Conservation (phyloP, 805 yeast genomes). For the Teunomyces cretensis region DNA sequence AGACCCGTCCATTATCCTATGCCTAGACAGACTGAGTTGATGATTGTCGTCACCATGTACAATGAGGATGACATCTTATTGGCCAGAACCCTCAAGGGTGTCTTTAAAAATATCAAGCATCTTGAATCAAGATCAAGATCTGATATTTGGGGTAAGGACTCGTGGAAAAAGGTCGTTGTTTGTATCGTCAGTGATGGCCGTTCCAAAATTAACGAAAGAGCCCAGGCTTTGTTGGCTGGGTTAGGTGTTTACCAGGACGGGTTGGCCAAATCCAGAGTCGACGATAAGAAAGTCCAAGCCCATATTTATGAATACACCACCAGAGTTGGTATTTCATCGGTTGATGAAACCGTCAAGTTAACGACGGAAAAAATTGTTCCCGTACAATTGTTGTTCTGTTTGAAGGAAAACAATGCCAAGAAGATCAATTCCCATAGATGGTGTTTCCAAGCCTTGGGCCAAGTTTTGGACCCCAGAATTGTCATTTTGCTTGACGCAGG, state of each 20-base stretch:
- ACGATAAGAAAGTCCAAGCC: constrained; percentile 60
- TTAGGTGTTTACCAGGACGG: constrained; percentile 69
- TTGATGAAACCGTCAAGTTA: constrained; percentile 53
- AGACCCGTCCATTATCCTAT: constrained; percentile 55
- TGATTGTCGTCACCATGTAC: constrained; percentile 64
- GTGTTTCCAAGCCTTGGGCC: constrained; percentile 66
- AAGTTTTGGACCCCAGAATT: constrained; percentile 55
- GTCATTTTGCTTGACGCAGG: constrained; percentile 64
- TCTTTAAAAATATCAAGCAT: constrained; percentile 63
- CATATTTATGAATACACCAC: constrained; percentile 70
- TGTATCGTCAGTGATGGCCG: constrained; percentile 65
- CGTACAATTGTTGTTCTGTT: constrained; percentile 58
- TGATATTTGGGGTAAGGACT: constrained; percentile 50
- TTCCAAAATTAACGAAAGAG: constrained; percentile 61
- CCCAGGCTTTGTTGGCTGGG: constrained; percentile 62
- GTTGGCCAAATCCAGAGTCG: constrained; percentile 57
- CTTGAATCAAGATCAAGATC: constrained; percentile 47
- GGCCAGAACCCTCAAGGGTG: constrained; percentile 62
- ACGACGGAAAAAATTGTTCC: constrained; percentile 58
- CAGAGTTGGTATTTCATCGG: constrained; percentile 47
- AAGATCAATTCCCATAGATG: constrained; percentile 68
- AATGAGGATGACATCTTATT: constrained; percentile 64
- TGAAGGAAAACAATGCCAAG: constrained; percentile 62
- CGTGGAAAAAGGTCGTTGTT: constrained; percentile 63
- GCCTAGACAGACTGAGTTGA: constrained; percentile 57